Conservation (phyloP, 306 rosid species). For the Trifolium dubium region DNA sequence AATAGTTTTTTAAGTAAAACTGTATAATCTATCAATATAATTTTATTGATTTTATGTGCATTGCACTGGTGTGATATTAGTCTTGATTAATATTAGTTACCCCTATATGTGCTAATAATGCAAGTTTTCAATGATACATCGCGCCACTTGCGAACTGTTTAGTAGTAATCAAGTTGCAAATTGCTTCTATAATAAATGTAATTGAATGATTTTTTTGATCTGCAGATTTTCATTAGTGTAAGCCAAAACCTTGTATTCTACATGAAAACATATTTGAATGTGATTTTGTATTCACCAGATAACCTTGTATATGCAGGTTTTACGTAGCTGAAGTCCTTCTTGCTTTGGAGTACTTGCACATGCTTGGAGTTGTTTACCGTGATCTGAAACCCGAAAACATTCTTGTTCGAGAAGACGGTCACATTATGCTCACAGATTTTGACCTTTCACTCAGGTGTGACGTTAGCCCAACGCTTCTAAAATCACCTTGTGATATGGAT, state of each 20-base stretch:
- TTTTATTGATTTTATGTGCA: conserved; percentile 19
- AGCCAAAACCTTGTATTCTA: not conserved
- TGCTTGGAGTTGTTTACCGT: conserved; percentile 90
- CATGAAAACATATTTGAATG: not conserved
- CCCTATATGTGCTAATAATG: not conserved
- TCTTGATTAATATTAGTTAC: conserved; percentile 3
- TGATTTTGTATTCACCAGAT: conserved; percentile 38
- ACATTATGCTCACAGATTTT: conserved; percentile 92
- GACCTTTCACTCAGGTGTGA: conserved; percentile 82
- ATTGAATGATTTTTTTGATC: conserved; percentile 10
- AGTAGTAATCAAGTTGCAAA: conserved; percentile 10
- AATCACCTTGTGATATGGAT: conserved; percentile 57
- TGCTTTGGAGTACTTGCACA: conserved; percentile 90
- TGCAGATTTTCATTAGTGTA: not conserved
- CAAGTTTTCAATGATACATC: conserved; percentile 5
- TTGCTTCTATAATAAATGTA: conserved; percentile 1
- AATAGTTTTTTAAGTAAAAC: not conserved
- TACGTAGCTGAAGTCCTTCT: conserved; percentile 93
- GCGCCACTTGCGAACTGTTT: not conserved
- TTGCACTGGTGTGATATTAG: conserved; percentile 9
- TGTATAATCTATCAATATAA: not conserved
- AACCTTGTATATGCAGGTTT: conserved; percentile 57
- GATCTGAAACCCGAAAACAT: conserved; percentile 90
- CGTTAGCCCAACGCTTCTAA: conserved; percentile 77
- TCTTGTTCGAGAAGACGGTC: conserved; percentile 92